Percentiles rank a stretch among this genome's conserved stretches.
These are phyloP conservation scores for Fusarium devonianum DNA, from an alignment of 2,329 filamentous ascomycete genomes.

Conservation along the genomic window DNA sequence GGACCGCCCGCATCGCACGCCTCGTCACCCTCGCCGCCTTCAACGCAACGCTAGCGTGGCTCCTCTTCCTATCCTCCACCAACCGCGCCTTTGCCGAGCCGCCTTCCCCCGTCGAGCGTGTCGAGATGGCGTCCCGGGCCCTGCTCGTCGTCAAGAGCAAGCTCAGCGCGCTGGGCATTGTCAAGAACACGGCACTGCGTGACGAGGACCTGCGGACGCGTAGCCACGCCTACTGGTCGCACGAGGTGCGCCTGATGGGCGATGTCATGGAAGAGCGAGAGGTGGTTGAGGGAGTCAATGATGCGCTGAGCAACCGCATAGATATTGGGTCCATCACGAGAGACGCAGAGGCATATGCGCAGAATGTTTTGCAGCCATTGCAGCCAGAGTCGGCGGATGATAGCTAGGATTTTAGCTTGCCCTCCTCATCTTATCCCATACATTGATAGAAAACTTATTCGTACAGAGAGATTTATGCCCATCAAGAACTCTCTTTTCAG, in stretches of 20 bases:
- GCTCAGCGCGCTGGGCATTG: constrained; percentile 74
- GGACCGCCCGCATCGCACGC: constrained; percentile 70
- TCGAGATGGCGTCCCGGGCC: constrained; percentile 65
- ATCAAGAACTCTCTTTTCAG: constrained; percentile 22
- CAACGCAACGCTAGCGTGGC: constrained; percentile 67
- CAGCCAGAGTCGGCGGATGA: constrained; percentile 33
- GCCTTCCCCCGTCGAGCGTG: constrained; percentile 67
- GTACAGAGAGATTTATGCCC: constrained; percentile 39
- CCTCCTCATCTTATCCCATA: constrained; percentile 34
- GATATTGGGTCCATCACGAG: constrained; percentile 66
- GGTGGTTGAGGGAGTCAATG: constrained; percentile 74
- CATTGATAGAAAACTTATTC: constrained; percentile 37
- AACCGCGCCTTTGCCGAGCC: constrained; percentile 77
- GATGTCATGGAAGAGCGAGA: constrained; percentile 82
- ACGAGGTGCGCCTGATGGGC: constrained; percentile 75
- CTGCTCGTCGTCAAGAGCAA: constrained; percentile 70
- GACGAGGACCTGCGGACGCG: constrained; percentile 74
- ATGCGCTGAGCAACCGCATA: constrained; percentile 69
- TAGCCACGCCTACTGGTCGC: constrained; percentile 78
- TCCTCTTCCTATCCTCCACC: constrained; percentile 80
- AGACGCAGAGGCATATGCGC: constrained; percentile 70
- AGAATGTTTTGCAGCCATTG: constrained; percentile 50
- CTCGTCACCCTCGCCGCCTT: constrained; percentile 68
- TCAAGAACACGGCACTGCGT: constrained; percentile 80
- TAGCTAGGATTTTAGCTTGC: constrained; percentile 22